These are phyloP conservation scores for Xylariaceae sp. DNA, from an alignment of 2,329 filamentous ascomycete species.

Conservation along the genomic window DNA sequence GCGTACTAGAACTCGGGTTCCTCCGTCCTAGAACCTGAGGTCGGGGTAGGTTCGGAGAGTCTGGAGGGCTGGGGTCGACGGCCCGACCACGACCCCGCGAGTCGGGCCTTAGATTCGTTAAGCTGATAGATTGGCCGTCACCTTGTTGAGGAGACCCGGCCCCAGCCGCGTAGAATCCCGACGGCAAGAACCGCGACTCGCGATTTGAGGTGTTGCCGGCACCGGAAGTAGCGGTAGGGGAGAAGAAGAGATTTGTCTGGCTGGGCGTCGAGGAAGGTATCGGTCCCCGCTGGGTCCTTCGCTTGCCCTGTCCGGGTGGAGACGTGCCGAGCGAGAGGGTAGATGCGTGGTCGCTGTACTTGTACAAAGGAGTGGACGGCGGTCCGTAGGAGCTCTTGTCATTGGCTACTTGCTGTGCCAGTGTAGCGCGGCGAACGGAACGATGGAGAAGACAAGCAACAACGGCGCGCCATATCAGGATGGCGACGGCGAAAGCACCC, in stretches of 20 bases:
- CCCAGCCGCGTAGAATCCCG: constrained; percentile 82
- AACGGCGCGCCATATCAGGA: constrained; percentile 81
- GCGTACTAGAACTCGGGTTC: constrained; percentile 57
- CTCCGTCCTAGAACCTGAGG: constrained; percentile 28
- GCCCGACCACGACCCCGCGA: constrained; percentile 46
- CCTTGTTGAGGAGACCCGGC: constrained; percentile 44
- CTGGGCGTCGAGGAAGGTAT: constrained; percentile 53
- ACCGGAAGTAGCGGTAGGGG: constrained; percentile 70
- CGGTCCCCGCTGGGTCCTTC: constrained; percentile 48
- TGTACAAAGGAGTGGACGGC: constrained; percentile 57
- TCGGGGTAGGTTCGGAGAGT: constrained; percentile 53
- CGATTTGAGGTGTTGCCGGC: constrained; percentile 50
- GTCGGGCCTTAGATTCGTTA: constrained; percentile 57
- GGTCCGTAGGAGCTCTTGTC: constrained; percentile 61
- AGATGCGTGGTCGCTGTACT: constrained; percentile 56
- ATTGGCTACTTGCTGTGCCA: constrained; percentile 64
- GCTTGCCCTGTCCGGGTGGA: constrained; percentile 43
- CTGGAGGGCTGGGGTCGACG: constrained; percentile 53
- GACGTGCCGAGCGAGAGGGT: constrained; percentile 46
- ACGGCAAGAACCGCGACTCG: constrained; percentile 75
- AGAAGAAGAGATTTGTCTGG: constrained; percentile 82
- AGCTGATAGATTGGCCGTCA: constrained; percentile 50
- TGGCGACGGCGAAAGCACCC: constrained; percentile 72
- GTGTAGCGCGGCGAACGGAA: constrained; percentile 80
- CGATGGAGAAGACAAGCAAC: constrained; percentile 89